Base-by-base conservation (phyloP, 2,329 filamentous ascomycete species). In the Akanthomyces dipterigenus region DNA sequence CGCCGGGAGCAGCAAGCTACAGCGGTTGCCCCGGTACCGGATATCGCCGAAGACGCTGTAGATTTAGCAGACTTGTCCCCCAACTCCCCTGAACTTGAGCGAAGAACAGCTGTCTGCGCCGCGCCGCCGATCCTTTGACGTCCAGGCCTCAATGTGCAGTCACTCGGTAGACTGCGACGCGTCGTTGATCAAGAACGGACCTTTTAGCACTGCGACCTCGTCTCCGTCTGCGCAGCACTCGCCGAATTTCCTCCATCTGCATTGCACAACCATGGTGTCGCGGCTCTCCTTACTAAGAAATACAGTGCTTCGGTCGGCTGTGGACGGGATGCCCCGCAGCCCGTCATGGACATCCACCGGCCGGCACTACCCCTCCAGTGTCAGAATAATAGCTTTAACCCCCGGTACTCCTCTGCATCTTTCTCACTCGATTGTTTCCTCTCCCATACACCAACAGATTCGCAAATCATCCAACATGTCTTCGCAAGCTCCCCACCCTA, bases 401-500 rank as follows among this genome's bases (percentile, higher is more conserved):
- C 56, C 51, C 51, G 34, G 24, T 53, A 20, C 51, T 63, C 65
- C 43, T 62, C 62, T 24, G 49, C 65, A 51, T 58, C 63, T 26
- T 61, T 60, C 66, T 63, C 58, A 61, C 64, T 57, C 58, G 54
- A 51, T 63, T 63, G 57, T 54, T 48, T 55, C 46, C 31, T 57
- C 51, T 54, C 24, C 57, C 40, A 56, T 58, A 63, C 64, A 64
- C 56, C 60, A 60, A 58, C 65, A 65, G 26, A 65, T 61, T 59
- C 69, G 63, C 60, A 67, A 67, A 43, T 60, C 62, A 43, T 64
- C 70, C 71, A 79, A 71, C 59, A 88, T 88, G 85, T 87, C 84
- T 67, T 80, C 79, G 63, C 85, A 88, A 69, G 79, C 83, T 60
- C 75, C 79, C 55, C 85, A 88, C 71, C 77, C 85, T 48, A 88